Percentiles rank a stretch among this genome's conserved stretches.
Conservation (phyloP, 306 rosid genomes). For the Luffa acutangula region DNA sequence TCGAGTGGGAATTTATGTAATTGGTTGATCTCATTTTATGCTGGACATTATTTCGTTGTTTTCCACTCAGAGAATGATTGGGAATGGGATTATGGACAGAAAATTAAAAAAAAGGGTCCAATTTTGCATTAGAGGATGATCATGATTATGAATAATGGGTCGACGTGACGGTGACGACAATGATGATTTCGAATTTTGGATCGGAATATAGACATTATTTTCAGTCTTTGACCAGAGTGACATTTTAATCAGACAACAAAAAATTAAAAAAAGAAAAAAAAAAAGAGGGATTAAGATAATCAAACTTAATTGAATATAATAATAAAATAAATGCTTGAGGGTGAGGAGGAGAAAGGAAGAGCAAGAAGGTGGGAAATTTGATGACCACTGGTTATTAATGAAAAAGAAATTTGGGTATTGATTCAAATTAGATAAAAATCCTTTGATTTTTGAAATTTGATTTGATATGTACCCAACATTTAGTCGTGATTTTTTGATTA, state of each 20-base stretch:
- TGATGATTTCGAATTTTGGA: background rate
- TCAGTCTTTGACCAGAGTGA: background rate
- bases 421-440: constrained; percentile 3
- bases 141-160: background rate
- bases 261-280: too few relatives aligned
- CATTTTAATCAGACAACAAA: background rate
- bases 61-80: background rate
- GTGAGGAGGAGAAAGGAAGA: background rate
- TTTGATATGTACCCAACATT: background rate
- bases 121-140: constrained; percentile 4
- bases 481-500: background rate
- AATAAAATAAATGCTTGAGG: background rate
- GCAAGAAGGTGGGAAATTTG: background rate
- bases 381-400: constrained; percentile 1
- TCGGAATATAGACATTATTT: background rate
- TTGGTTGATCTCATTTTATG: background rate
- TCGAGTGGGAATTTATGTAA: background rate
- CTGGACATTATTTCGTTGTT: background rate
- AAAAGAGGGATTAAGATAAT: background rate
- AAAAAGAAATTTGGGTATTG: background rate
- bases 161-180: constrained; percentile 9
- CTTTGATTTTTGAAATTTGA: background rate
- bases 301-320: background rate
- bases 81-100: background rate
- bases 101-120: background rate